phyloP scores from a whole-genome alignment of 352 stramenopile species.

The Thalassiosira allenii region DNA sequence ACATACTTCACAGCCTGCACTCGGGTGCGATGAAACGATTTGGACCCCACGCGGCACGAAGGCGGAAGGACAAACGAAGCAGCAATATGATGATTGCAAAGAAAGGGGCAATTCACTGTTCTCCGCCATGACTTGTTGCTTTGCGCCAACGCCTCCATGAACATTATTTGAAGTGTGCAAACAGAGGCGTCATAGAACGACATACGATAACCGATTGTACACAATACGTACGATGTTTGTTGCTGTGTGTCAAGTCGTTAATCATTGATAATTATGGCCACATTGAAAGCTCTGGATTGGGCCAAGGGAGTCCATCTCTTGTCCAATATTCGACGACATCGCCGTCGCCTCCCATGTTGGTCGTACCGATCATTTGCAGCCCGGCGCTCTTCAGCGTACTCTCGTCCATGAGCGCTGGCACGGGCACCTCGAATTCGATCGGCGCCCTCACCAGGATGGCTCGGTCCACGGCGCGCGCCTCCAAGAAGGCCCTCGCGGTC shows the following conservation, averaged over 20 bases:
- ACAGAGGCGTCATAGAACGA: not conserved
- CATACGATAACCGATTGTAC: conserved; percentile 25
- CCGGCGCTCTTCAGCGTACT: conserved; percentile 62
- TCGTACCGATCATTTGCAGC: conserved; percentile 62
- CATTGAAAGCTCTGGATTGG: conserved; percentile 44
- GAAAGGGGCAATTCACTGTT: conserved; percentile 19
- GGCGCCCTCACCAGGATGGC: conserved; percentile 75
- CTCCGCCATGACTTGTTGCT: conserved; percentile 25
- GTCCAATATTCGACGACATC: conserved; percentile 79
- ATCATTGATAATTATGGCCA: conserved; percentile 64
- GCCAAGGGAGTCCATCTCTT: conserved; percentile 63
- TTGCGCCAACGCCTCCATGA: conserved; percentile 16
- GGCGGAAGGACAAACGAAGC: not conserved
- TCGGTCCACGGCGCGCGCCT: conserved; percentile 71
- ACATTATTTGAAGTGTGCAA: not conserved
- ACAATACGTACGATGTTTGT: conserved; percentile 3
- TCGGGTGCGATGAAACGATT: conserved; percentile 29
- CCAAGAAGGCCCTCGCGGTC: conserved; percentile 72
- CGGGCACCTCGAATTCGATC: conserved; percentile 65
- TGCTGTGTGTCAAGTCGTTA: conserved; percentile 9
- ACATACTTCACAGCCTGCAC: conserved; percentile 13
- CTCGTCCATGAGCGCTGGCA: conserved; percentile 60
- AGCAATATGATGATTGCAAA: not conserved
- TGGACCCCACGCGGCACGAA: conserved; percentile 7
- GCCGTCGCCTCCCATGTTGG: conserved; percentile 49